Percentiles rank a stretch among this genome's conserved stretches.
Evolutionary conservation across 495 filamentous ascomycete species (phyloP).

Genomic region (Podospora didyma): DNA sequence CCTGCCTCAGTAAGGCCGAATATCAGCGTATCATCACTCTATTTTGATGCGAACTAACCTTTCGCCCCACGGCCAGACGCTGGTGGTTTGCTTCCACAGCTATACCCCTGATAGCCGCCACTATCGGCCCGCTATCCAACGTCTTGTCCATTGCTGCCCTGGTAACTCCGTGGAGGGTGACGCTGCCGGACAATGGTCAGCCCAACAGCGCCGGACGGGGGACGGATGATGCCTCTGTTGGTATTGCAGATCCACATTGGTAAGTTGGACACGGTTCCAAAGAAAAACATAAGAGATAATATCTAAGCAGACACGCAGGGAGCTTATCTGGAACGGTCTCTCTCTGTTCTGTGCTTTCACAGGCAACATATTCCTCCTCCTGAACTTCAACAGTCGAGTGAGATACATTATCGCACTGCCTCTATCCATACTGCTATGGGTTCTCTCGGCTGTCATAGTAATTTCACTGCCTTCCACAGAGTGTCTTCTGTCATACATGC

Average conservation of each 20-base stretch:
- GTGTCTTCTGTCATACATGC: not conserved
- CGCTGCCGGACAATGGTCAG: constrained; percentile 32
- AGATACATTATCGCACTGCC: constrained; percentile 74
- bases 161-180: constrained; percentile 59
- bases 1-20: constrained; percentile 29
- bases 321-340: constrained; percentile 56
- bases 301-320: constrained; percentile 15
- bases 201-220: constrained; percentile 30
- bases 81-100: constrained; percentile 82
- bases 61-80: constrained; percentile 2
- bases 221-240: constrained; percentile 45
- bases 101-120: constrained; percentile 69
- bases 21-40: not conserved
- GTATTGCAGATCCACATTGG: constrained; percentile 54
- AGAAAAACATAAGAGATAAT: not conserved
- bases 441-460: constrained; percentile 61
- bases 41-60: not conserved
- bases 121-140: constrained; percentile 69
- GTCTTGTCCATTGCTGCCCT: constrained; percentile 72
- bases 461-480: constrained; percentile 33
- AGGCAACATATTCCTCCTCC: constrained; percentile 68
- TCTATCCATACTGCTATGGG: constrained; percentile 64
- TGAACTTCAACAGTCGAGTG: constrained; percentile 71
- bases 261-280: constrained; percentile 17
- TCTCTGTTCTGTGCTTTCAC: constrained; percentile 63